A percentile compares a stretch with the other conserved stretches of the same genome.
These are phyloP conservation scores for Smithsoniella earleae DNA, from an alignment of 163 green algal genomes.

Conservation along the genomic window DNA sequence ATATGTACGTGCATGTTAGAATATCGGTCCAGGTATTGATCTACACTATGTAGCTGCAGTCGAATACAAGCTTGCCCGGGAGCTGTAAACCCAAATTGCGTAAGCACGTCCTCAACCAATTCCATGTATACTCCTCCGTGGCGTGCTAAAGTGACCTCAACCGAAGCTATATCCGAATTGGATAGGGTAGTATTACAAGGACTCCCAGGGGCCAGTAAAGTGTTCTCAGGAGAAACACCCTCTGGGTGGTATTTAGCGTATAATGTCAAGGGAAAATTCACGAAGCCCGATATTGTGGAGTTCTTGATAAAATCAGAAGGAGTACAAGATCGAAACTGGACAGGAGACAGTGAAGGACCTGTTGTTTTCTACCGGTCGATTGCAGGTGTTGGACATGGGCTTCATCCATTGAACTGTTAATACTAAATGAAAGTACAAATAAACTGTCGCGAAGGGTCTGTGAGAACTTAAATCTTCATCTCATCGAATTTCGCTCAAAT, in stretches of 20 bases:
- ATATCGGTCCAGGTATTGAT: neutral
- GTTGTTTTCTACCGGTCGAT: conserved; percentile 55
- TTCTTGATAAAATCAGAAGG: conserved; percentile 48
- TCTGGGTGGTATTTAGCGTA: conserved; percentile 19
- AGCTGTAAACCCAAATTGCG: conserved; percentile 23
- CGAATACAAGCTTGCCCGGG: conserved; percentile 9
- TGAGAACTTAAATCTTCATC: no score
- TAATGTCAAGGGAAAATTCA: conserved; percentile 38
- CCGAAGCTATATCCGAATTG: conserved; percentile 36
- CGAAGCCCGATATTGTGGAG: conserved; percentile 30
- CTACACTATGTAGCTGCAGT: conserved; percentile 2
- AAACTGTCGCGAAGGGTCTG: no score
- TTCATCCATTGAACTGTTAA: no score
- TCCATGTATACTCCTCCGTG: conserved; percentile 43
- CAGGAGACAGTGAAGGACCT: conserved; percentile 39
- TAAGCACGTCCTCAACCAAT: conserved; percentile 27
- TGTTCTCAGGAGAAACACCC: conserved; percentile 13
- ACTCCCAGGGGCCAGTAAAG: conserved; percentile 29
- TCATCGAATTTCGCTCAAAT: no score
- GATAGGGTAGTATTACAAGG: conserved; percentile 15
- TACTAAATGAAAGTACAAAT: no score
- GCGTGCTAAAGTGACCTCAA: conserved; percentile 33
- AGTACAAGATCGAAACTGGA: conserved; percentile 41
- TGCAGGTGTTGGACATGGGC: no score
- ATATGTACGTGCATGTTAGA: no score